Evolutionary conservation across 1,284 basidiomycete genomes (phyloP), one percentile per base, ranked within the genome.

Genomic region (Rhodotorula sp.): DNA sequence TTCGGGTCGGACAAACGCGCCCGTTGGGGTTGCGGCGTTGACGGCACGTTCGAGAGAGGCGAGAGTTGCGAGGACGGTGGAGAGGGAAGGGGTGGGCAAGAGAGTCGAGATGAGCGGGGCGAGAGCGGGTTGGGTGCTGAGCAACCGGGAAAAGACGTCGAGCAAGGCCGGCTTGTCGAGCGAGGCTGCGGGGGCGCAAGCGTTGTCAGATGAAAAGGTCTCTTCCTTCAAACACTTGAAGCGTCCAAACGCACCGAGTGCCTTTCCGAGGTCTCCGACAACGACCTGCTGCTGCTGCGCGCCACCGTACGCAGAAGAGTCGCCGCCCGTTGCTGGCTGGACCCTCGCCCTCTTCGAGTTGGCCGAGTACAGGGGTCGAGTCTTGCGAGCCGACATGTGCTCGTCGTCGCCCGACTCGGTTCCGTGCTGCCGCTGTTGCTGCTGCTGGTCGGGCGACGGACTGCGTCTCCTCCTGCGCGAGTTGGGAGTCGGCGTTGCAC

Each of bases 101-200:
- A 77, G 69, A 8, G 73, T 49, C 22, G 71, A 42, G 45, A 78
- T 64, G 46, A 62, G 48, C 4, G 74, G 63, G 2, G 68, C 68
- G 30, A 78, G 69, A 8, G 72, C 56, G 7, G 77, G 77, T 53
- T 76, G 67, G n/a, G 70, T 60, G 22, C 70, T 44, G 26, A 78
- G 45, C 62, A 78, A 73, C 4, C 69, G 67, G 8, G 70, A 75
- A 53, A 78, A 56, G 63, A 78, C 56, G 7, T 59, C 53, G 29
- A 78, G 68, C 29, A 78, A 69, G 1, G 75, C 69, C 3, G 71
- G 69, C 46, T 78, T 76, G 56, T 75, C 71, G n/a, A 77, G 71
- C 0, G 73, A 71, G 15, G 72, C 71, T 73, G 65, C 8, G 22
- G 15, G 18, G 0, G 20, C 30, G 12, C 10, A 26, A 10, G 7